phyloP scores from a whole-genome alignment of 306 rosid species.

The Quercus alba region DNA sequence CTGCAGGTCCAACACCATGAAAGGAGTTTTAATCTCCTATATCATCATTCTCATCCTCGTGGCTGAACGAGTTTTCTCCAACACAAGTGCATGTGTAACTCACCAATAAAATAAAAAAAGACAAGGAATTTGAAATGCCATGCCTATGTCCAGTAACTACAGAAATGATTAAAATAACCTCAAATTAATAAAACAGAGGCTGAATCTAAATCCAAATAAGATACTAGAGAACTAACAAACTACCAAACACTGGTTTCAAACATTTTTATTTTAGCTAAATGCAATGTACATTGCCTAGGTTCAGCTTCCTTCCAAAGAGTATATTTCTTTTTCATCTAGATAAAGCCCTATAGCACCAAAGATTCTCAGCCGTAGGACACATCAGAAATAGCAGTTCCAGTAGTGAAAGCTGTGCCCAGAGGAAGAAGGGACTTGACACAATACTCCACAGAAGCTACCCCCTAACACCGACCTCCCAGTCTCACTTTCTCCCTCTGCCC shows the following conservation, averaged over 20 bases:
- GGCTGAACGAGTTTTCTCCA: too few species aligned
- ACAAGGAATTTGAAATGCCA: too few species aligned
- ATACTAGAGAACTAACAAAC: not conserved
- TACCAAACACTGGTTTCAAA: not conserved
- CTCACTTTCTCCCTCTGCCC: not conserved
- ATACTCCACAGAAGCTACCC: too few species aligned
- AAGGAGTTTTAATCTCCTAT: too few species aligned
- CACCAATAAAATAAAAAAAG: too few species aligned
- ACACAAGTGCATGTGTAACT: too few species aligned
- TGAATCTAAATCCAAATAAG: not conserved
- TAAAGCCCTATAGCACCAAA: too few species aligned
- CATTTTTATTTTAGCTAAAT: too few species aligned
- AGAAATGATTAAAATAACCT: not conserved
- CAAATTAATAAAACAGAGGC: not conserved
- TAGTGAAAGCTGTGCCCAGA: not conserved
- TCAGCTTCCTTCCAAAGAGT: not conserved
- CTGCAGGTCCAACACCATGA: too few species aligned
- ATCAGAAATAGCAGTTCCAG: not conserved
- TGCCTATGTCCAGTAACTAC: not conserved
- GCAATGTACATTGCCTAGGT: not conserved
- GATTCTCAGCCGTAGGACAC: not conserved
- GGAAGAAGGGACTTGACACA: not conserved
- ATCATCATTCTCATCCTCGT: too few species aligned
- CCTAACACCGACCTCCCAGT: not conserved
- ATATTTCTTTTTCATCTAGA: too few species aligned